Base-by-base conservation (phyloP, 768 basidiomycete genomes). In the Tulasnella sp. region DNA sequence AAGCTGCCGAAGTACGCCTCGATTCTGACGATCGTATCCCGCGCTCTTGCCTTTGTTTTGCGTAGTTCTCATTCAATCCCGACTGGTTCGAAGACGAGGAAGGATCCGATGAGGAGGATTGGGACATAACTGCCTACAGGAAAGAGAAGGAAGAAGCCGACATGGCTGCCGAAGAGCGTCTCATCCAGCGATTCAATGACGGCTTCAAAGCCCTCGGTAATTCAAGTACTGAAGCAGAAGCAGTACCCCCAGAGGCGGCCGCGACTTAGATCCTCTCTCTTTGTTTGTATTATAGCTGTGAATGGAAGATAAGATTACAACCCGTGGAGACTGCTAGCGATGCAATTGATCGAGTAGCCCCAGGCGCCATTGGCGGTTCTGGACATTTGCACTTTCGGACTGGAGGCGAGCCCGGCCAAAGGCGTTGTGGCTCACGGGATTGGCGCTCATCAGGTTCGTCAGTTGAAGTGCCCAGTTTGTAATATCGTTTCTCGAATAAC, bases 31-130 rank as follows among this genome's bases (percentile, higher is more conserved):
- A 74, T 74, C 39, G 10, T 4, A 16, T n/a, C 12, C 72, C 39
- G 72, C 39, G 36, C 12, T 48, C n/a, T 75, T 27, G 36, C 42
- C 76, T 68, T 68, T n/a, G 58, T 62, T 39, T 31, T 39, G 16
- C 81, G 8, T 83, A 95, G 93, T 97, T 98, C 90, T 92, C 94
- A 86, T 97, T 94, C 90, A 96, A 97, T 85, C 93, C 95, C 24
- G 94, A 96, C 83, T 95, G 94, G 93, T 96, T 96, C 87, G 90
- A 92, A 81, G 95, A 95, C 83, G 89, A 92, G 75, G 90, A 89
- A 38, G 90, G 87, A 3, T 87, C 83, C 27, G 88, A 85, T 34
- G 85, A 87, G 34, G 88, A 88, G 10, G 88, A 88, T 18, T 89
- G 87, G 87, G 89, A 89, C 81, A 75, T 89, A 36, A 82, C 85